Percentiles rank a stretch among this genome's conserved stretches.
Evolutionary conservation across 2,329 filamentous ascomycete species (phyloP).

Genomic region (Diaporthe humulicola): DNA sequence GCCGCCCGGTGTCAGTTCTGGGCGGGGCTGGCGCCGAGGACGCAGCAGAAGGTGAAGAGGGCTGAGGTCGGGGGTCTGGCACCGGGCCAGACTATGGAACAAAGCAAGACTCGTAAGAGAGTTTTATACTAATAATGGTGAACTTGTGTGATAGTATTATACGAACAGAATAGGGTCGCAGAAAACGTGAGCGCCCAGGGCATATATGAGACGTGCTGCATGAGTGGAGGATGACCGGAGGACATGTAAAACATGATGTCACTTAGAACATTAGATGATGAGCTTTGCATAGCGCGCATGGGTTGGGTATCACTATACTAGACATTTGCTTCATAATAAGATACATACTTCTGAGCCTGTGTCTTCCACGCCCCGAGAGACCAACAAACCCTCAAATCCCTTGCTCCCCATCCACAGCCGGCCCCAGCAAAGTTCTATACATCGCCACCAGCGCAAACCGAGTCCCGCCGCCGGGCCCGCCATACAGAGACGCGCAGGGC

Average conservation of each 20-base stretch:
- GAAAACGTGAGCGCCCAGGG: background rate
- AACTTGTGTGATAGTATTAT: no score
- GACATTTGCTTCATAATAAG: background rate
- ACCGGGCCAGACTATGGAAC: no score
- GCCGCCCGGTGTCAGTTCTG: slow-evolving; percentile 57
- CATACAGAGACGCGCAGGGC: slow-evolving; percentile 37
- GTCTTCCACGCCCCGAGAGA: background rate
- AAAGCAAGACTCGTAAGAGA: background rate
- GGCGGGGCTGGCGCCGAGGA: slow-evolving; percentile 51
- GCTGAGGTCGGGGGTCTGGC: background rate
- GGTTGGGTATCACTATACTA: slow-evolving; percentile 33
- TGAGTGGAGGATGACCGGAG: background rate
- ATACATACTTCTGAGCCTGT: background rate
- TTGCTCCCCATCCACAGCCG: background rate
- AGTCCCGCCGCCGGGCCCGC: slow-evolving; percentile 3
- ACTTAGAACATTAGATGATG: slow-evolving; percentile 8
- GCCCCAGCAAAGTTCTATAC: slow-evolving; percentile 30
- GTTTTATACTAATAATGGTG: background rate
- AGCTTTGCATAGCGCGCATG: slow-evolving; percentile 11
- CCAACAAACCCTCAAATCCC: background rate
- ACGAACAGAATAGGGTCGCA: background rate
- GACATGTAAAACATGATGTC: background rate
- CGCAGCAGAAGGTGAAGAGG: slow-evolving; percentile 48
- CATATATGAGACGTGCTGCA: background rate
- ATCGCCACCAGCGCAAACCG: slow-evolving; percentile 33